Conservation (phyloP, 192 early-diverging fungal species). For the Phlyctochytrium bullatum region DNA sequence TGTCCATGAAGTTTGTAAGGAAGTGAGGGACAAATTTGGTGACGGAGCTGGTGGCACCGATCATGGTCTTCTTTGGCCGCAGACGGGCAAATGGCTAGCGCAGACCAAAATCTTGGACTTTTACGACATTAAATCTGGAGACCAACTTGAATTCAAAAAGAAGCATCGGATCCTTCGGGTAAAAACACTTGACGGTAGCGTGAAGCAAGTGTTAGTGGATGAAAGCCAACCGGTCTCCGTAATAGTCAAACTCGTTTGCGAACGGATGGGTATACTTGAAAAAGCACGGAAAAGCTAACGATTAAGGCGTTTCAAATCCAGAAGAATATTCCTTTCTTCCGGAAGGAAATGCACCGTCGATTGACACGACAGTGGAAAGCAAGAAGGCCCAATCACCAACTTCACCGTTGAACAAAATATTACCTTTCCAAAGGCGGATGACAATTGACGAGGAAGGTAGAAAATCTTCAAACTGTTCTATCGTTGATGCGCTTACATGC, state of each 20-base stretch:
- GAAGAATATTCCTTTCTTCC: constrained; percentile 60
- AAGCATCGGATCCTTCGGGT: constrained; percentile 56
- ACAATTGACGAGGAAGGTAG: constrained; percentile 15
- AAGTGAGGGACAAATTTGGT: constrained; percentile 55
- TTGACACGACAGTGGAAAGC: not conserved
- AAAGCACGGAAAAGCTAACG: not conserved
- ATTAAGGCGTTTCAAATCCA: constrained; percentile 45
- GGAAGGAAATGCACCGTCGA: constrained; percentile 4
- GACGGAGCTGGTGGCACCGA: constrained; percentile 48
- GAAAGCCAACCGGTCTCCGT: constrained; percentile 39
- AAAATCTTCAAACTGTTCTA: too few species aligned
- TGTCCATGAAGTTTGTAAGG: constrained; percentile 54
- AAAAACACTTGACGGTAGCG: constrained; percentile 46
- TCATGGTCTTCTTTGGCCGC: constrained; percentile 53
- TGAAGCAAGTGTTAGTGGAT: constrained; percentile 57
- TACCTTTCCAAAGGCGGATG: constrained; percentile 19
- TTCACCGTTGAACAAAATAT: not conserved
- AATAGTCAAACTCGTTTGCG: constrained; percentile 51
- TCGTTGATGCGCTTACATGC: not conserved
- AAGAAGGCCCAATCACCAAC: not conserved
- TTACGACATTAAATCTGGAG: constrained; percentile 57
- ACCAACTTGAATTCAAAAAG: constrained; percentile 56
- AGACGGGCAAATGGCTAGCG: constrained; percentile 51
- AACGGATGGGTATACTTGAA: constrained; percentile 42
- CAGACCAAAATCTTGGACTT: constrained; percentile 52